Base-by-base conservation (phyloP, 139 green algal species). In the Chlamydomonas eustigma region DNA sequence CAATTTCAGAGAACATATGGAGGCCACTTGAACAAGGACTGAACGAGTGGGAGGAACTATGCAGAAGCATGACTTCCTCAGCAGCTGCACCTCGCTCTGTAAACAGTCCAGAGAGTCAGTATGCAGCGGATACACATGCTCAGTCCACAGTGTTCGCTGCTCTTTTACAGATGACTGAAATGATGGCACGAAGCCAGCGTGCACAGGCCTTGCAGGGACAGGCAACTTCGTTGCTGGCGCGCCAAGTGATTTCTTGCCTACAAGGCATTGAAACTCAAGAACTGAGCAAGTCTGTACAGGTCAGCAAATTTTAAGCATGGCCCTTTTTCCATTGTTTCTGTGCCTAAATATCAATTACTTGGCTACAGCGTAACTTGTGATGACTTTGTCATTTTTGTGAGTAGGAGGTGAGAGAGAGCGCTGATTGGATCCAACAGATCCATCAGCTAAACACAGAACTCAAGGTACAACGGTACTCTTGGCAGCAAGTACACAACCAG, bases 181-280 rank as follows among this genome's bases (percentile, higher is more conserved):
- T 72, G 65, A 5, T 72, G 33, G 65, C 65, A 34, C 65, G 65
- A 33, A 72, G 65, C 65, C 65, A 72, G 65, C 65, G 31, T 3
- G 65, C 34, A 3, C 65, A 72, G 31, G 65, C 65, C 5, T 12
- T 72, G 65, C 33, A 72, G 22, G 65, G 65, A 6, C 8, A 22
- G 4, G 31, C 65, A 72, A 50, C 65, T 28, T 50, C 65, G 34
- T 12, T 44, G 34, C 65, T 72, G 33, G 65, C 65, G 65, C 65
- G 65, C 65, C 65, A 72, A 34, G 65, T 72, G 65, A 4, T 72
- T 6, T 38, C 8, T 8, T 39, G 32, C 33, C 65, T 72, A 34
- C 39, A 39, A 34, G 65, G 65, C 65, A 25, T 34, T 18, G 18
- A 72, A 34, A 12, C 32, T 6, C 33, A 44, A 6, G 44, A 6